Conservation (phyloP, 1,139 yeast species). For the Blastobotrys capitulatus region DNA sequence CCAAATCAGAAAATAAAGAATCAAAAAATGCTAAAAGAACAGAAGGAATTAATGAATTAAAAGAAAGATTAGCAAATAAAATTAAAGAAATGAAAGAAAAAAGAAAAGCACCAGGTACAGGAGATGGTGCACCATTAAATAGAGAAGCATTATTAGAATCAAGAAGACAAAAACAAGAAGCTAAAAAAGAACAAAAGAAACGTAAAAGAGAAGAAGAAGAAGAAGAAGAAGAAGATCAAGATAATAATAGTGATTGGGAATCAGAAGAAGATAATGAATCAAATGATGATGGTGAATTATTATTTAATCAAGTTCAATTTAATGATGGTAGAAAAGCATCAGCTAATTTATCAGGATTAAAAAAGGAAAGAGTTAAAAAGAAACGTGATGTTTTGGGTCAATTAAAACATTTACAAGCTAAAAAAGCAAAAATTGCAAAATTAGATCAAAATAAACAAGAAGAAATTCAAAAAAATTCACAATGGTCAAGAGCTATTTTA, state of each 20-base stretch:
- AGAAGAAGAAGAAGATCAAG: constrained; percentile 18
- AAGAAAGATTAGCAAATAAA: constrained; percentile 66
- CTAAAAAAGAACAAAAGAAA: constrained; percentile 41
- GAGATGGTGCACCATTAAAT: constrained; percentile 70
- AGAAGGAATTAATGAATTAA: constrained; percentile 50
- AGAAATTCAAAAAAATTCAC: constrained; percentile 60
- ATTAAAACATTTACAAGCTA: constrained; percentile 64
- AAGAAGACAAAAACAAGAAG: constrained; percentile 35
- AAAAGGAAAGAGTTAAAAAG: constrained; percentile 64
- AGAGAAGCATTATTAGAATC: constrained; percentile 40
- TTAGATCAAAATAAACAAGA: constrained; percentile 62
- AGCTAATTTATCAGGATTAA: constrained; percentile 59
- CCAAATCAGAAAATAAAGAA: constrained; percentile 5
- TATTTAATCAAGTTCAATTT: constrained; percentile 80
- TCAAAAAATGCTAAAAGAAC: constrained; percentile 12
- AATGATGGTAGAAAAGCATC: constrained; percentile 79
- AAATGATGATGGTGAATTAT: constrained; percentile 38
- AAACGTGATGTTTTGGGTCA: constrained; percentile 89
- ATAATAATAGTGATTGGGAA: constrained; percentile 11
- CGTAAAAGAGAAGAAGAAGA: constrained; percentile 25
- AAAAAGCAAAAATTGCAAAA: constrained; percentile 56
- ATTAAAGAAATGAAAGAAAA: constrained; percentile 66
- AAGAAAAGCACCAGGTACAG: constrained; percentile 89
- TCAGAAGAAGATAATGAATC: constrained; percentile 23
- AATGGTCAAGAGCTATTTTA: constrained; percentile 79